Base-by-base conservation (phyloP, 805 yeast species). In the Saccharomycopsis oosterbeekiorum region DNA sequence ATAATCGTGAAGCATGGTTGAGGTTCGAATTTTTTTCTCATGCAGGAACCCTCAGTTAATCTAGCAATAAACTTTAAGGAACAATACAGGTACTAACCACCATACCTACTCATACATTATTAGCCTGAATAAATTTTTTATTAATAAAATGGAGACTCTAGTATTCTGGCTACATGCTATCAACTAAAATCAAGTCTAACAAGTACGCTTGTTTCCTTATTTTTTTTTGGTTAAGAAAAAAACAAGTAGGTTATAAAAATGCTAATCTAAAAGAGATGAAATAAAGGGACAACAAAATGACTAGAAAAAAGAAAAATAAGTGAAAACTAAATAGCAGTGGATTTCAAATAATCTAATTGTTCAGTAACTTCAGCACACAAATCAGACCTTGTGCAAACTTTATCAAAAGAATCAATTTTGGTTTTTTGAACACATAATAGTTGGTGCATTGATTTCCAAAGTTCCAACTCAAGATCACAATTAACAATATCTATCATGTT, bases 371-470 rank as follows among this genome's bases (percentile, higher is more conserved):
- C 87, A 21, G 66, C 65, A 68, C 88, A 84, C 21, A 83, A 73
- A 10, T 74, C 79, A 1, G 65, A 65, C 47, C 78, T 69, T 62
- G 73, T 72, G 17, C 78, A 73, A 3, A 76, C 73, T 36, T 74
- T 70, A 21, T 47, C 53, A 66, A 80, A 82, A 10, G 76, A 73
- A 14, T 75, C 76, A 10, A 83, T 69, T 11, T 78, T 70, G 47
- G 82, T 69, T 41, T 78, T 74, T 60, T 77, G 65, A 43, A 81
- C 83, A 69, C 89, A 84, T 15, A 84, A 69, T 50, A 83, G 73
- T 63, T 75, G 75, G 57, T 77, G 74, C 86, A 84, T 82, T 59
- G 78, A 78, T 59, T 74, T 70, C 87, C 88, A 84, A 65, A 81
- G 83, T n/a, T 76, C 75, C 51, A 77, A 71, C 67, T 83, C 88